Evolutionary conservation across 2,329 filamentous ascomycete species (phyloP).

Genomic region (Aspergillus niger): DNA sequence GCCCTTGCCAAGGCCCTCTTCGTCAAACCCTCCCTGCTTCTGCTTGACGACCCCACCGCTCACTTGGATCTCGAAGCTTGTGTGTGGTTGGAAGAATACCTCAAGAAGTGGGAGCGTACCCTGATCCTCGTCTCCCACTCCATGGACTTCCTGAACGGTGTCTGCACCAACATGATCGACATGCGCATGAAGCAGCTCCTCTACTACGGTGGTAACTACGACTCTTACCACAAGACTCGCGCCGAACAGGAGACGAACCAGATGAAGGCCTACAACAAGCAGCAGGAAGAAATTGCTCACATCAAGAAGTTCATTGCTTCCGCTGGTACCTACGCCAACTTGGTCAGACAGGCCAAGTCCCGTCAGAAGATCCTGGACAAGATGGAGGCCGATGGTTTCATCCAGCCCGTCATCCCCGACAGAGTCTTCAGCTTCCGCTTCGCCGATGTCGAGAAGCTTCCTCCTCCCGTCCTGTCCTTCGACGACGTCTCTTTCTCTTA

Average conservation of each 20-base stretch:
- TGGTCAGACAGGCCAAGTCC: conserved; percentile 98
- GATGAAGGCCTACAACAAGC: conserved; percentile 98
- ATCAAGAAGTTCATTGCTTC: conserved; percentile 99
- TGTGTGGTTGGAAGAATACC: conserved; percentile 99
- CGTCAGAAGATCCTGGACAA: conserved; percentile 99
- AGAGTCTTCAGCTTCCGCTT: conserved; percentile 96
- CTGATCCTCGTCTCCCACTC: conserved; percentile 96
- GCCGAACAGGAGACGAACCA: conserved; percentile 95
- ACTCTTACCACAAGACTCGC: conserved; percentile 94
- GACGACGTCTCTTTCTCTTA: conserved; percentile 98
- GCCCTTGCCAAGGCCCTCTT: conserved; percentile 96
- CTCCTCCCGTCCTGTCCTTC: conserved; percentile 92
- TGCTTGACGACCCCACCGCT: conserved; percentile 97
- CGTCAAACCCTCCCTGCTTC: conserved; percentile 91
- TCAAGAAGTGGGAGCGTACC: conserved; percentile 99
- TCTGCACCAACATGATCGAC: conserved; percentile 97
- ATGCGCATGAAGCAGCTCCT: conserved; percentile 87
- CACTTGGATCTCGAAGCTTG: conserved; percentile 99
- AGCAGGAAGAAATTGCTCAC: conserved; percentile 97
- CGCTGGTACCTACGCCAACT: conserved; percentile 98
- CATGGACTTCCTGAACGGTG: conserved; percentile 98
- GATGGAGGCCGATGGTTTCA: conserved; percentile 99
- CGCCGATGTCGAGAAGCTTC: conserved; percentile 98
- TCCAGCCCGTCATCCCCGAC: conserved; percentile 83
- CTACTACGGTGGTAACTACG: conserved; percentile 99